Evolutionary conservation across 805 yeast species (phyloP).

Genomic region (Torulaspora quercuum): DNA sequence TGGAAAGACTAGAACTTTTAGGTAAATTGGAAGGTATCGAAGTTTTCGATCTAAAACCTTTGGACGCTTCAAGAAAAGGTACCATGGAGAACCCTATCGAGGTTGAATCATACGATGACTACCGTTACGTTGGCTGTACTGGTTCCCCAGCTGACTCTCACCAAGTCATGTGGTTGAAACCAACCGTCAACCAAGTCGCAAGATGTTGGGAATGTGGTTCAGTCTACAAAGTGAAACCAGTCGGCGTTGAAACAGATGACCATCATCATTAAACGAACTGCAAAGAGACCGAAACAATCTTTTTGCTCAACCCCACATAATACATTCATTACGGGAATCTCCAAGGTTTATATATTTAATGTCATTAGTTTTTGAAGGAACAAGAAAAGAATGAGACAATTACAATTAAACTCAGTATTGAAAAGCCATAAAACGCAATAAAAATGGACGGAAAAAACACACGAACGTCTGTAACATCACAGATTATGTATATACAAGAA

Average conservation of each 20-base stretch:
- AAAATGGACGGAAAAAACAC: too few species aligned
- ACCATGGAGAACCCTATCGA: constrained; percentile 85
- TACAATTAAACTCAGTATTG: too few species aligned
- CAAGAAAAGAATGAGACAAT: constrained; percentile 4
- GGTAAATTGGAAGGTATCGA: constrained; percentile 96
- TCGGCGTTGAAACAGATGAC: constrained; percentile 73
- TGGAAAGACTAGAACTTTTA: constrained; percentile 91
- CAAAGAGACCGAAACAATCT: background rate
- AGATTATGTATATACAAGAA: too few species aligned
- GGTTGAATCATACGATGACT: constrained; percentile 85
- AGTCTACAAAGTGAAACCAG: constrained; percentile 81
- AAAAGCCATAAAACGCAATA: too few species aligned
- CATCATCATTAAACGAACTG: constrained; percentile 20
- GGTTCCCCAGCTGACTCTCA: constrained; percentile 95
- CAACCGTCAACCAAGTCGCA: constrained; percentile 73
- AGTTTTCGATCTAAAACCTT: constrained; percentile 82
- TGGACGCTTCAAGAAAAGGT: constrained; percentile 85
- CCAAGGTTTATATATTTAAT: constrained; percentile 12
- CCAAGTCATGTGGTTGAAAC: constrained; percentile 87
- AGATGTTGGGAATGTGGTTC: constrained; percentile 99
- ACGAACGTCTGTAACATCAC: too few species aligned
- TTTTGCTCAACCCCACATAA: constrained; percentile 1
- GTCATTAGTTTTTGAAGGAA: constrained; percentile 9
- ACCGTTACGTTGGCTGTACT: constrained; percentile 95
- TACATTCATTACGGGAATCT: constrained; percentile 10